phyloP scores from a whole-genome alignment of 164 flowering plant genomes.

The Kalanchoe fedtschenkoi region DNA sequence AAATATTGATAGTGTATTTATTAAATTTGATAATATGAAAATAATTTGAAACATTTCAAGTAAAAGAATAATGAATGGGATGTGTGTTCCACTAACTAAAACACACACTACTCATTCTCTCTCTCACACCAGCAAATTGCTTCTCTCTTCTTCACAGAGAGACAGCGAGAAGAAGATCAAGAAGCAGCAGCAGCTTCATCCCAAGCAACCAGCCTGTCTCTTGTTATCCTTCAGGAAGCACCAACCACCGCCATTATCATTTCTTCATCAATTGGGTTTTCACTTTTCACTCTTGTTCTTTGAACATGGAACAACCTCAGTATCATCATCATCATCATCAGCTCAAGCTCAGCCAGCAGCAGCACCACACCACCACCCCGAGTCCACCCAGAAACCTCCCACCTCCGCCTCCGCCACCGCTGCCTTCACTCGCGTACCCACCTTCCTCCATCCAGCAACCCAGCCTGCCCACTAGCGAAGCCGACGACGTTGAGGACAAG shows the following conservation, averaged over 20 bases:
- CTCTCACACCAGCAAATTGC: neutral
- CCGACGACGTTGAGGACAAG: neutral
- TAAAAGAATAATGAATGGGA: too few relatives aligned
- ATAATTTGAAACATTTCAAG: too few relatives aligned
- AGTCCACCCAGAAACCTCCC: neutral
- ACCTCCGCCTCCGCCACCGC: neutral
- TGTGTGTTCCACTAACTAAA: neutral
- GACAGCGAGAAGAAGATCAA: neutral
- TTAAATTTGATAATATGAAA: too few relatives aligned
- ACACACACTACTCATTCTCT: slow-evolving; percentile 1
- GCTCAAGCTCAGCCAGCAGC: too few relatives aligned
- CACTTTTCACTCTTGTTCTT: too few relatives aligned
- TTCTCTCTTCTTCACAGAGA: neutral
- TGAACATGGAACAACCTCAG: too few relatives aligned
- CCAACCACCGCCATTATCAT: neutral
- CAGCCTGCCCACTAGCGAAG: too few relatives aligned
- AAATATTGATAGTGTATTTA: too few relatives aligned
- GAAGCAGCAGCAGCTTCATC: slow-evolving; percentile 20
- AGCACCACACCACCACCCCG: neutral
- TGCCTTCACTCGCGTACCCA: neutral
- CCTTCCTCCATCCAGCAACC: too few relatives aligned
- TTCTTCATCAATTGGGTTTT: neutral
- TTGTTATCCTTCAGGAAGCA: slow-evolving; percentile 20
- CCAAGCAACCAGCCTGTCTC: slow-evolving; percentile 44
- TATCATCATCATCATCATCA: too few relatives aligned